These are phyloP conservation scores for Trypanosomatidae sp. DNA, from an alignment of 208 protist genomes.

Conservation along the genomic window DNA sequence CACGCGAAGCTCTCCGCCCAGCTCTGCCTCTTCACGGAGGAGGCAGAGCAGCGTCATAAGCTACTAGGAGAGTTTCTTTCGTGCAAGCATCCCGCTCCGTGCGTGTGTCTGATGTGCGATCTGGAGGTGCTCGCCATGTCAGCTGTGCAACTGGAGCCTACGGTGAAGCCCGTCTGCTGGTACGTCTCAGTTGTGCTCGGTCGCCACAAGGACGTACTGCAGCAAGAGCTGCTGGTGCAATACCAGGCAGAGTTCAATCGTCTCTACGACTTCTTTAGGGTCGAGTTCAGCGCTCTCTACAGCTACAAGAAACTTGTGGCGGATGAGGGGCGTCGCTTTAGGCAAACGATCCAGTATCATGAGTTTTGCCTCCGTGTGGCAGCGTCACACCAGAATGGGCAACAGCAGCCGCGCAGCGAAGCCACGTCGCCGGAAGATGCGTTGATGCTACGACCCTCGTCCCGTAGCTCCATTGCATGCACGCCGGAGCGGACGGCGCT, in stretches of 20 bases:
- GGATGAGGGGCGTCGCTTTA: slow-evolving; percentile 43
- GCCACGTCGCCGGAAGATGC: neutral
- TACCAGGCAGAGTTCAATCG: slow-evolving; percentile 20
- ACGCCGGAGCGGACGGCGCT: neutral
- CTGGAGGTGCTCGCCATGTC: slow-evolving; percentile 58
- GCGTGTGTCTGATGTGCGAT: slow-evolving; percentile 42
- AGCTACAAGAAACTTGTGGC: slow-evolving; percentile 29
- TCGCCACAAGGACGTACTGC: slow-evolving; percentile 22
- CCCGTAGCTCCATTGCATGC: neutral
- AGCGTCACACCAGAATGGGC: neutral
- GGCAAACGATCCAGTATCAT: slow-evolving; percentile 42
- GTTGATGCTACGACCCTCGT: neutral
- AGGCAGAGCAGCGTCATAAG: slow-evolving; percentile 27
- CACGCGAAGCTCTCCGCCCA: slow-evolving; percentile 19
- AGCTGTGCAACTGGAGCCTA: slow-evolving; percentile 37
- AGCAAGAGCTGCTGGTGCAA: slow-evolving; percentile 30
- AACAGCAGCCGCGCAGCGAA: neutral
- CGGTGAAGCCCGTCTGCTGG: slow-evolving; percentile 34
- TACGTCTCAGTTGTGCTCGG: slow-evolving; percentile 47
- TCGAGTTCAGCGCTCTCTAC: slow-evolving; percentile 32
- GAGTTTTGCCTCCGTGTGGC: slow-evolving; percentile 37
- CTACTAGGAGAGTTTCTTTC: slow-evolving; percentile 55
- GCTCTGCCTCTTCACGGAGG: slow-evolving; percentile 38
- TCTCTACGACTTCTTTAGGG: slow-evolving; percentile 20
- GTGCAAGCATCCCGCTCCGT: slow-evolving; percentile 45